Evolutionary conservation across 257 asterid genomes (phyloP).

Genomic region (Ligustrum vulgare): DNA sequence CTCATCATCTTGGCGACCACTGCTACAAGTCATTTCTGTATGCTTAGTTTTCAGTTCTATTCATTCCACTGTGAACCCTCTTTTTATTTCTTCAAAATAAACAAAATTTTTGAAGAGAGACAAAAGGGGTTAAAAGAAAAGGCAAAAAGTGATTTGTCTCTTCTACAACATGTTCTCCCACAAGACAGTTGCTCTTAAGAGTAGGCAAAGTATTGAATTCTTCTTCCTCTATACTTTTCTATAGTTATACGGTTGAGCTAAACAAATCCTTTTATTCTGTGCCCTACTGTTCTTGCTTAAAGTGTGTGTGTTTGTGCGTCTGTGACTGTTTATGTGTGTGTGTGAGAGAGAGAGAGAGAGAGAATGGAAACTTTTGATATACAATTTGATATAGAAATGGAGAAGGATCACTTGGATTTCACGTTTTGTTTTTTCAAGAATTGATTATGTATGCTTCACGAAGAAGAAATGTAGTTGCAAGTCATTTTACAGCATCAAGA

Average conservation of each 20-base stretch:
- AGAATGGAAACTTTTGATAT: constrained; percentile 6
- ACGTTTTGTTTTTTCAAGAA: constrained; percentile 24
- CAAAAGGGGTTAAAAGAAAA: constrained; percentile 33
- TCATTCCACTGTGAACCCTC: constrained; percentile 10
- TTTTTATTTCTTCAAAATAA: constrained; percentile 17
- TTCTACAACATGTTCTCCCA: constrained; percentile 31
- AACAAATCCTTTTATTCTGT: constrained; percentile 2
- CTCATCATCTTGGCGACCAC: constrained; percentile 23
- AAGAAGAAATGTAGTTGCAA: constrained; percentile 32
- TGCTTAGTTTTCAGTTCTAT: constrained; percentile 20
- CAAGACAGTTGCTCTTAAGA: constrained; percentile 32
- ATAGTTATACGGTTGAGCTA: background rate
- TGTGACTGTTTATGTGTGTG: background rate
- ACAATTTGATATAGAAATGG: constrained; percentile 22
- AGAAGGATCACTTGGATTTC: constrained; percentile 36
- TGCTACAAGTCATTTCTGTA: constrained; percentile 31
- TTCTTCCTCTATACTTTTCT: constrained; percentile 23
- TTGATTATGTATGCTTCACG: constrained; percentile 21
- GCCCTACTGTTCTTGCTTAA: constrained; percentile 2
- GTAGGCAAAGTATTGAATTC: constrained; percentile 47
- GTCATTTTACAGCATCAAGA: constrained; percentile 24
- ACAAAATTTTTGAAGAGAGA: constrained; percentile 18
- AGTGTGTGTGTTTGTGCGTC: background rate
- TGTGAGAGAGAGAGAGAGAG: constrained; percentile 1
- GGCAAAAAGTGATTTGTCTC: constrained; percentile 37